Evolutionary conservation across 192 early-diverging fungal species (phyloP), one percentile per base, ranked within the genome.

Genomic region (Geranomyces michiganensis): DNA sequence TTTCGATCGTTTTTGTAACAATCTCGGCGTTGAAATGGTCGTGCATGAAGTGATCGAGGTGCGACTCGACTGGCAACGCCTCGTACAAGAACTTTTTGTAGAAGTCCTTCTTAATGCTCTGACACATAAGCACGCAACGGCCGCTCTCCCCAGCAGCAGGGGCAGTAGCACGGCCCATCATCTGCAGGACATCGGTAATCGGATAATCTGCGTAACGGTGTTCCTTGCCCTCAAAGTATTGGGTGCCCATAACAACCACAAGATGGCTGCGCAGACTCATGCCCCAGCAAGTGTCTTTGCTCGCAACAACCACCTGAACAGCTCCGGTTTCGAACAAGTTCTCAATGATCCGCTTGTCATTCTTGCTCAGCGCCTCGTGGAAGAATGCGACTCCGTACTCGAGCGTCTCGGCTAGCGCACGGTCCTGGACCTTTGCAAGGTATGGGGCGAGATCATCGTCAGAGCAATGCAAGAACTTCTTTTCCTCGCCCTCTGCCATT

Each of bases 51-150:
- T 91, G 90, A 68, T 99, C 94, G 70, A 99, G 78, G 55, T 95
- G 94, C 8, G 93, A 95, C 68, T 99, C 97, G 7, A 99, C 90
- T 0, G 96, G 96, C 26, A 99, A 70, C 1, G 96, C 92, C 81
- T 99, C 97, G 62, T 94, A 91, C 74, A 98, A 78, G 79, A 98
- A 99, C 79, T 95, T 95, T 65, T 97, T 97, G 87, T 95, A 99
- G 68, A 95, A 95, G 32, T 96, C 94, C 78, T 96, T 96, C 74
- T 98, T 95, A 60, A 89, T 92, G 13, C 87, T 84, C 80, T 92
- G 92, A 55, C 95, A 97, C 96, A 99, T 97, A 41, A 99, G 77
- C 19, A 96, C 89, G 66, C 95, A 95, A 24, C 84, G 78, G 0
- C 90, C 95, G 36, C 66, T 70, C 33, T 85, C 84, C 13, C 81